These are phyloP conservation scores for Podospora anserina DNA, from an alignment of 495 filamentous ascomycete genomes.

Conservation along the genomic window DNA sequence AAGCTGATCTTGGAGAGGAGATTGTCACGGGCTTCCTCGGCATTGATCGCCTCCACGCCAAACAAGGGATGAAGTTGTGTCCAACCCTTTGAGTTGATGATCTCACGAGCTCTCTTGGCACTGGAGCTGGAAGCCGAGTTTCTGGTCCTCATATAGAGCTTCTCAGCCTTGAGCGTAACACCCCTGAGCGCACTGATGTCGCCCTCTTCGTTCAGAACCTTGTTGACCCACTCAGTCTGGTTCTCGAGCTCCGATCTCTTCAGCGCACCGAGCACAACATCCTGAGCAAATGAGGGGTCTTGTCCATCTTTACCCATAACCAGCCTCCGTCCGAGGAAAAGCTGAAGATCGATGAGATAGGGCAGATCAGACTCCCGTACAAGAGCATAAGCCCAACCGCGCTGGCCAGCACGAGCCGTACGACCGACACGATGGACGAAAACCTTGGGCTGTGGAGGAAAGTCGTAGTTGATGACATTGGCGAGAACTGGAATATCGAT, in stretches of 20 bases:
- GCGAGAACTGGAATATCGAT: slow-evolving; percentile 96
- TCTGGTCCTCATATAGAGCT: slow-evolving; percentile 82
- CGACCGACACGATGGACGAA: slow-evolving; percentile 95
- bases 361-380: slow-evolving; percentile 80
- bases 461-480: slow-evolving; percentile 99
- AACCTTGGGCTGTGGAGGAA: slow-evolving; percentile 93
- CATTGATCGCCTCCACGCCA: slow-evolving; percentile 56
- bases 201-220: slow-evolving; percentile 65
- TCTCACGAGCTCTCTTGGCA: slow-evolving; percentile 75
- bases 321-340: slow-evolving; percentile 81
- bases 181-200: slow-evolving; percentile 67
- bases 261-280: slow-evolving; percentile 74
- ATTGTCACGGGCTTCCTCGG: slow-evolving; percentile 68
- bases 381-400: slow-evolving; percentile 92
- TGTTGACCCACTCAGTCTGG: slow-evolving; percentile 73
- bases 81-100: slow-evolving; percentile 66
- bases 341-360: slow-evolving; percentile 90
- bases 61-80: slow-evolving; percentile 72
- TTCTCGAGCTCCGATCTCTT: slow-evolving; percentile 66
- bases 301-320: slow-evolving; percentile 60
- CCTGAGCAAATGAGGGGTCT: slow-evolving; percentile 67
- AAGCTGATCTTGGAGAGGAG: slow-evolving; percentile 83
- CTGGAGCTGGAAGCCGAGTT: slow-evolving; percentile 85
- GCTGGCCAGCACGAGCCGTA: slow-evolving; percentile 86
- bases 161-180: slow-evolving; percentile 86